Evolutionary conservation across 441 rosid genomes (phyloP), one percentile per base, ranked within the genome.

Genomic region (Pelargonium cotyledonis): DNA sequence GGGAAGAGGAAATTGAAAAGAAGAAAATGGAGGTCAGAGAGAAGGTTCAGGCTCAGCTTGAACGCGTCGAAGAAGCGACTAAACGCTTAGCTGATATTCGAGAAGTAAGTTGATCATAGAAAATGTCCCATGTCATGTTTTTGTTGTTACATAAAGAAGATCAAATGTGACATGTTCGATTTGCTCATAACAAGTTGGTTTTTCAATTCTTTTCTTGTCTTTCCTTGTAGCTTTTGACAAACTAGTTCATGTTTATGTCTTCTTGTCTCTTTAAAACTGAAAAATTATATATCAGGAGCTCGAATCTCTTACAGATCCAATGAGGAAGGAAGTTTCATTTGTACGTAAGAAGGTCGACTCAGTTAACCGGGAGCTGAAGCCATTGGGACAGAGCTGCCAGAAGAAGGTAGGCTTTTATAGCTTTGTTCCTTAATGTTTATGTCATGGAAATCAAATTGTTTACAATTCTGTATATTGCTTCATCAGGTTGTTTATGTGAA

Each of bases 271-370:
- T 0, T 15, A 53, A 57, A 57, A 35, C 0, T 61, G n/a, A 8
- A 65, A 8, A 66, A 65, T 6, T 35, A 35, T 71, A 0, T 72
- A 67, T 40, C 66, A 94, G 99, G 99, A 91, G 81, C 92, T 94
- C 40, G 96, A 91, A 80, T 82, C 80, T 68, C 81, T 91, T n/a
- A 77, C 86, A 6, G 99, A 94, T 88, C 96, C 99, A 21, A 78
- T 84, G 94, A 80, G 88, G 68, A 89, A 86, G 75, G 95, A 94
- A 21, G 86, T 91, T 65, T 75, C 90, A 0, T 31, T 75, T 1
- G 75, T 90, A 16, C 81, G 98, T 11, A 93, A 89, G 83, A 86
- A 72, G 85, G 86, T 93, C 1, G 97, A 90, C 72, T 49, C 75
- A 1, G 70, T 82, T 49, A 88, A 86, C 77, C 77, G 79, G 8